These are phyloP conservation scores for Leccinum uliginosum DNA, from an alignment of 768 basidiomycete genomes.

Conservation along the genomic window DNA sequence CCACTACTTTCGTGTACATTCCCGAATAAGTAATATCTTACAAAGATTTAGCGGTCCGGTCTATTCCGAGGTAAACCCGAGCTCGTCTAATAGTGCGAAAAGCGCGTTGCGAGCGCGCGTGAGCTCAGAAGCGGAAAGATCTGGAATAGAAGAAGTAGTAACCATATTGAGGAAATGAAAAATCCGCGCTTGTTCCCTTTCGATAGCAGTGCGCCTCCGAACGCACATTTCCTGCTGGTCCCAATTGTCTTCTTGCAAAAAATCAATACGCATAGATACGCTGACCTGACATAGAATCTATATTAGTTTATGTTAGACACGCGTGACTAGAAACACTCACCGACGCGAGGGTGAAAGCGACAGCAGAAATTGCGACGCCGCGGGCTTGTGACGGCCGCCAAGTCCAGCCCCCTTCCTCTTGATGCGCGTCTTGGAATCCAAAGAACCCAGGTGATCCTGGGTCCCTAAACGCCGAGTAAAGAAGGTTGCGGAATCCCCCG, in stretches of 20 bases:
- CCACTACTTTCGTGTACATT: no score
- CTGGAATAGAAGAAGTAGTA: not conserved
- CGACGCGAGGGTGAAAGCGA: not conserved
- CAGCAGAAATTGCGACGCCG: not conserved
- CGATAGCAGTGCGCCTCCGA: not conserved
- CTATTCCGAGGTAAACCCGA: not conserved
- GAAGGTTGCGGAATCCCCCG: not conserved
- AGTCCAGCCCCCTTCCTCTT: not conserved
- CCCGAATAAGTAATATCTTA: no score
- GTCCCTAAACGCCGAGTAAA: not conserved
- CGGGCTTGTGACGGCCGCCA: not conserved
- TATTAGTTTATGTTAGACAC: not conserved
- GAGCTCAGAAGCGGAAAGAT: no score
- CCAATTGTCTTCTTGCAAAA: no score
- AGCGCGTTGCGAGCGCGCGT: not conserved
- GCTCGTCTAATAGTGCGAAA: not conserved
- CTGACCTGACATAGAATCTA: no score
- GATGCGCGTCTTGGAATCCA: not conserved
- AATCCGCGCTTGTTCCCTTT: not conserved
- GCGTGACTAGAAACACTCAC: not conserved
- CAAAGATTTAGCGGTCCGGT: no score
- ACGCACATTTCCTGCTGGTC: not conserved
- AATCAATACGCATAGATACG: no score
- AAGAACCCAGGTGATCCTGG: not conserved
- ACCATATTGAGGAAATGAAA: not conserved